A percentile compares a stretch with the other conserved stretches of the same genome.
These are phyloP conservation scores for Dictyostelium purpureum DNA, from an alignment of 78 protist species.

Conservation along the genomic window DNA sequence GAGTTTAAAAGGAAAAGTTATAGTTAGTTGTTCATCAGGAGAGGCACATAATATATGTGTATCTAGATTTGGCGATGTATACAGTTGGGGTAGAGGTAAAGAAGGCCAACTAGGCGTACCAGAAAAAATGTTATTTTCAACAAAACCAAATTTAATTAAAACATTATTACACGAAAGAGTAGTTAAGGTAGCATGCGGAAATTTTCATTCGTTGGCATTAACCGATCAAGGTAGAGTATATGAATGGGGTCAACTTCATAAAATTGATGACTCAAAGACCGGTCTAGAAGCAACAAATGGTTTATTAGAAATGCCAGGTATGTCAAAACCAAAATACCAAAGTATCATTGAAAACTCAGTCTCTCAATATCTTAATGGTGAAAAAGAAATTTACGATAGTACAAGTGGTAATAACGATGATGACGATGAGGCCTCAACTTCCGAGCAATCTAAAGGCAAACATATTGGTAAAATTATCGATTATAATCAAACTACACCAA, in stretches of 20 bases:
- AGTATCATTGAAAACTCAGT: constrained; percentile 39
- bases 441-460: background rate
- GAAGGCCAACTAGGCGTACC: constrained; percentile 76
- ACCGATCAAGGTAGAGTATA: constrained; percentile 69
- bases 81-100: constrained; percentile 68
- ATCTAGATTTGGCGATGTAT: constrained; percentile 76
- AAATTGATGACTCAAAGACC: background rate
- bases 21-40: constrained; percentile 40
- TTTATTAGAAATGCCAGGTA: constrained; percentile 55
- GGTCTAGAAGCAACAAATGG: background rate
- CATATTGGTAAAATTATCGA: constrained; percentile 67
- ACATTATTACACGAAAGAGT: constrained; percentile 9
- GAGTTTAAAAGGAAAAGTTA: constrained; percentile 59
- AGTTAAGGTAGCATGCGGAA: constrained; percentile 35
- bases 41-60: constrained; percentile 59
- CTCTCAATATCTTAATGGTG: constrained; percentile 51
- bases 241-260: constrained; percentile 76
- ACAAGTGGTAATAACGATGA: constrained; percentile 22
- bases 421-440: background rate
- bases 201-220: constrained; percentile 61
- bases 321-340: background rate
- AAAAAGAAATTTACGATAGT: constrained; percentile 27
- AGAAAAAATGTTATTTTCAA: constrained; percentile 1
- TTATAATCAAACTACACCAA: constrained; percentile 34
- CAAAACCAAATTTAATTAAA: background rate